Base-by-base conservation (phyloP, 2,329 filamentous ascomycete species). In the Pestalotiopsis sp. region DNA sequence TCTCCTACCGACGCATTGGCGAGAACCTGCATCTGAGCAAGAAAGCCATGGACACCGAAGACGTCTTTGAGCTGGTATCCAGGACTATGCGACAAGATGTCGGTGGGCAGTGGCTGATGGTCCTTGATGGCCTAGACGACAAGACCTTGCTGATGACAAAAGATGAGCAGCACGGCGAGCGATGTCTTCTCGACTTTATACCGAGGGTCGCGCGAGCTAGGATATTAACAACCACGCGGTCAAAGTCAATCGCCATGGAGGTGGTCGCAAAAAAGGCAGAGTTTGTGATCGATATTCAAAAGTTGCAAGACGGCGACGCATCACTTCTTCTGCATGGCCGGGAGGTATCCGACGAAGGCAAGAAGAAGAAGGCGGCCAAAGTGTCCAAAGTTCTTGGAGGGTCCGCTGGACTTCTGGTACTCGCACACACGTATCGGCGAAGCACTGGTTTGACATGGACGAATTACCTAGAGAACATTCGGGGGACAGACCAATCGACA, bases 121-220 rank as follows among this genome's bases (percentile, higher is more conserved):
- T 66, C 14, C 52, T 66, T 3, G 64, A 66, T 25, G 55, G 64
- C 3, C 52, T 59, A 17, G 64, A 66, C 6, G 64, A 66, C 64
- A 59, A 14, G 27, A 17, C 23, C 9, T 3, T 3, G 13, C 9
- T 63, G 11, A 23, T 5, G 1, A 31, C 17, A 3, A 63, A 23
- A 2, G 60, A 63, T 14, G n/a, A 41, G 13, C 23, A 20, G 4
- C 13, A 23, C 4, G 2, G 3, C 1, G 38, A 23, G 12, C 23
- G 31, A 12, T 63, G 11, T 1, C 27, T 45, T 1, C 12, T 63
- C 3, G 36, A 36, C 13, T 63, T 39, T 20, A 23, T 38, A 3
- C 60, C 60, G 5, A 63, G 25, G 1, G 11, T 17, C 0, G 27
- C 38, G 13, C 36, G 23, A 12, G 60, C 31, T 11, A 14, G 20